phyloP scores from a whole-genome alignment of 352 stramenopile genomes.

The Phytopythium boreale region DNA sequence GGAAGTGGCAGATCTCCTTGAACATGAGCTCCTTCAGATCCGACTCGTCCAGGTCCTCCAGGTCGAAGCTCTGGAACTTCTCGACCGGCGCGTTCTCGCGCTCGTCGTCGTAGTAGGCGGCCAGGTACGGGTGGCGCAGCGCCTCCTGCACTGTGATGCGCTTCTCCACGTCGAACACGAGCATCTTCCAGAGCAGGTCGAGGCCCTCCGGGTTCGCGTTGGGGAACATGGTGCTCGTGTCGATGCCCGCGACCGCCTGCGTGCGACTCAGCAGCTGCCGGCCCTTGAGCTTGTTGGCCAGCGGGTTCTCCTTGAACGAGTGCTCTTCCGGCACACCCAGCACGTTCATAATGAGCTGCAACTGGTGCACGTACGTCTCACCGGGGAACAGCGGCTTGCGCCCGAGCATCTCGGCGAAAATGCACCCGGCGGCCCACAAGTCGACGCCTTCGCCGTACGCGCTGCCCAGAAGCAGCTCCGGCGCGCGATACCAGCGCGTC shows the following conservation, averaged over 20 bases:
- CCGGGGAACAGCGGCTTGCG: conserved; percentile 84
- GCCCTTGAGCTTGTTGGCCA: conserved; percentile 87
- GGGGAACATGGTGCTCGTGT: conserved; percentile 79
- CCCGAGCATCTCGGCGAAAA: conserved; percentile 87
- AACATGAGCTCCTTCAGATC: conserved; percentile 91
- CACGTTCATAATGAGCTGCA: conserved; percentile 90
- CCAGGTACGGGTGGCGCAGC: conserved; percentile 95
- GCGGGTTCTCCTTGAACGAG: conserved; percentile 86
- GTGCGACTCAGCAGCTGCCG: conserved; percentile 81
- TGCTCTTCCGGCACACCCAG: conserved; percentile 83
- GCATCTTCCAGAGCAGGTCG: conserved; percentile 86
- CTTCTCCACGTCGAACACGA: conserved; percentile 93
- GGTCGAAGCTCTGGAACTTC: conserved; percentile 81
- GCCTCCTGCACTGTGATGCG: conserved; percentile 95
- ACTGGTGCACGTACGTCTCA: conserved; percentile 85
- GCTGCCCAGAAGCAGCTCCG: conserved; percentile 82
- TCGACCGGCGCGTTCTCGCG: conserved; percentile 65
- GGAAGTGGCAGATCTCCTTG: conserved; percentile 89
- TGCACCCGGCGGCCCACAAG: conserved; percentile 83
- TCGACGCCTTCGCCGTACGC: conserved; percentile 84
- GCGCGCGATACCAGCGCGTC: conserved; percentile 86
- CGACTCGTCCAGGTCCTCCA: conserved; percentile 78
- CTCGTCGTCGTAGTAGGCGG: conserved; percentile 82
- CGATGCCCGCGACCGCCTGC: conserved; percentile 75
- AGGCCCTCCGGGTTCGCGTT: conserved; percentile 84